A percentile compares a stretch with the other conserved stretches of the same genome.
These are phyloP conservation scores for Trichoderma polysporum DNA, from an alignment of 2,329 filamentous ascomycete genomes.

Conservation along the genomic window DNA sequence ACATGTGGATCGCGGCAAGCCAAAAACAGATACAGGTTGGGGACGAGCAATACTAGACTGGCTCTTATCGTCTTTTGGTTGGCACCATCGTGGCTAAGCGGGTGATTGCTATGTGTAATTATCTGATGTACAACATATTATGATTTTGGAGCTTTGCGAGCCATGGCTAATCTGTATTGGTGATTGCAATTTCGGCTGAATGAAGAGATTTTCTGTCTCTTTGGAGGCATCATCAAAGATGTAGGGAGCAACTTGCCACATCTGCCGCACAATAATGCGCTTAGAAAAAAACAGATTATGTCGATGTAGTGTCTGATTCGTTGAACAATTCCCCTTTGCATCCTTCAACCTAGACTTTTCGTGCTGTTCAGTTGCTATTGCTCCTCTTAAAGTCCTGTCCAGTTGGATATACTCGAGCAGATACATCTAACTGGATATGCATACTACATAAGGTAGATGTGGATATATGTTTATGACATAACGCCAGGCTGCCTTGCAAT, in stretches of 20 bases:
- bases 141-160: not conserved
- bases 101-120: conserved; percentile 9
- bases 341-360: not conserved
- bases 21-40: not conserved
- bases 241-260: too few relatives aligned
- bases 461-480: too few relatives aligned
- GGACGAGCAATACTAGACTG: conserved; percentile 5
- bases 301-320: not conserved
- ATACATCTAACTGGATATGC: too few relatives aligned
- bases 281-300: not conserved
- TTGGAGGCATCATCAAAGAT: too few relatives aligned
- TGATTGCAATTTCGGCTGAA: not conserved
- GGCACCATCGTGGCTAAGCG: not conserved
- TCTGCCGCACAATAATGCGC: not conserved
- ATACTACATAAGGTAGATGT: too few relatives aligned
- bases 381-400: not conserved
- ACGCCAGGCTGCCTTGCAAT: too few relatives aligned
- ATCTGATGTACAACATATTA: conserved; percentile 4
- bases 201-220: not conserved
- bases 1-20: conserved; percentile 14
- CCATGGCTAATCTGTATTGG: not conserved
- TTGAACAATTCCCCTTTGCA: not conserved
- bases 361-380: not conserved
- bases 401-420: too few relatives aligned
- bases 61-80: not conserved